phyloP scores from a whole-genome alignment of 768 basidiomycete genomes.

The Pulveroboletus sp. region DNA sequence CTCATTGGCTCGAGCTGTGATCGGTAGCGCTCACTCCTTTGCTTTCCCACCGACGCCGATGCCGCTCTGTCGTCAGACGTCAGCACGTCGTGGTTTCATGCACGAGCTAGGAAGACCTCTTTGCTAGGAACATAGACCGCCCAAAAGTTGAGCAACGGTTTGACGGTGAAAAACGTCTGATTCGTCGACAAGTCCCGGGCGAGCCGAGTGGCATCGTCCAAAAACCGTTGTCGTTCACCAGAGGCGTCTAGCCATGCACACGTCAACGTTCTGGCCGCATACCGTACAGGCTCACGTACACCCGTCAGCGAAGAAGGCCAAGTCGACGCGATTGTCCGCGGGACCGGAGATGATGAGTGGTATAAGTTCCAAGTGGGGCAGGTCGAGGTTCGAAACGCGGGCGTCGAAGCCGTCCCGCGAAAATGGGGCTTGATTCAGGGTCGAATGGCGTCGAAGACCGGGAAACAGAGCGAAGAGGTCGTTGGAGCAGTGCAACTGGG shows the following conservation, averaged over 20 bases:
- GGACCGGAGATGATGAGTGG: conserved; percentile 61
- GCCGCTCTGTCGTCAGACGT: conserved; percentile 47
- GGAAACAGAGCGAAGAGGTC: conserved; percentile 14
- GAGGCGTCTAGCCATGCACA: conserved; percentile 42
- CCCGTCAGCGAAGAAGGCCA: conserved; percentile 76
- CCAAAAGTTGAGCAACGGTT: conserved; percentile 77
- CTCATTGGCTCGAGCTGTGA: background rate
- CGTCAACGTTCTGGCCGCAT: background rate
- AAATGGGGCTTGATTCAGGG: conserved; percentile 11
- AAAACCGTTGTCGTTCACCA: conserved; percentile 58
- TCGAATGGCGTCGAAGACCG: background rate
- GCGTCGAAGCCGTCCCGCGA: background rate
- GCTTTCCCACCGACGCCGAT: conserved; percentile 64
- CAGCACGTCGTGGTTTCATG: conserved; percentile 22
- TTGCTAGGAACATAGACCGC: conserved; percentile 72
- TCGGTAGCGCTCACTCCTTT: conserved; percentile 51
- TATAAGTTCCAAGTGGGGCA: conserved; percentile 49
- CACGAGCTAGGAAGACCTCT: conserved; percentile 43
- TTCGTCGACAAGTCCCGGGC: conserved; percentile 68
- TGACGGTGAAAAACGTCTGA: conserved; percentile 73
- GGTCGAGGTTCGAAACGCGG: conserved; percentile 6
- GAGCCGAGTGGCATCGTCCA: conserved; percentile 61
- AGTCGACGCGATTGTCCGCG: conserved; percentile 61
- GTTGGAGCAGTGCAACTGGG: conserved; percentile 23
- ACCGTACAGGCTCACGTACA: conserved; percentile 43